These are phyloP conservation scores for Thalassiosira oceanica DNA, from an alignment of 352 stramenopile genomes.

Conservation along the genomic window DNA sequence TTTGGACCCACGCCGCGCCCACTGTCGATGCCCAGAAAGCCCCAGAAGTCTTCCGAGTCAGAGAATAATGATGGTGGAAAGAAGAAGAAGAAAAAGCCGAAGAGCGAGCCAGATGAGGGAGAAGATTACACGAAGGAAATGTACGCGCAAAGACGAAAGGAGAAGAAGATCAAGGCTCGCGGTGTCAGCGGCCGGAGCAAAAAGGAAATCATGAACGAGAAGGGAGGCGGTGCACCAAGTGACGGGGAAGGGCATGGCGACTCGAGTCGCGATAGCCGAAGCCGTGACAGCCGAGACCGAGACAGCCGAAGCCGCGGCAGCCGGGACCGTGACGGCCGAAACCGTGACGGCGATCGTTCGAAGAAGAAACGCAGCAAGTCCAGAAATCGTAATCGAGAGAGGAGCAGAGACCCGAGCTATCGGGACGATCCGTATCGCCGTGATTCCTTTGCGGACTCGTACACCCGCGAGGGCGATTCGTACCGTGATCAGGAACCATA, in stretches of 20 bases:
- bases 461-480: background rate
- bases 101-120: conserved; percentile 5
- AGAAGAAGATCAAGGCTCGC: conserved; percentile 40
- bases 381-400: too few species aligned
- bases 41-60: background rate
- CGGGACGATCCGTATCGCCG: background rate
- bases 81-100: conserved; percentile 25
- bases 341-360: background rate
- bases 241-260: too few species aligned
- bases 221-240: too few species aligned
- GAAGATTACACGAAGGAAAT: conserved; percentile 44
- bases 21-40: conserved; percentile 4
- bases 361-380: too few species aligned
- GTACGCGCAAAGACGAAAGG: conserved; percentile 38
- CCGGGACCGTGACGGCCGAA: background rate
- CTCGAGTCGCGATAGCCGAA: too few species aligned
- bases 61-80: background rate
- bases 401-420: too few species aligned
- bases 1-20: conserved; percentile 18
- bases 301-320: too few species aligned
- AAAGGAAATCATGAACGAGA: conserved; percentile 43
- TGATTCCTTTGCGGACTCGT: background rate
- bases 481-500: too few species aligned
- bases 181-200: conserved; percentile 42
- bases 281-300: background rate